phyloP scores from a whole-genome alignment of 306 rosid genomes.

The Lupinus albus region DNA sequence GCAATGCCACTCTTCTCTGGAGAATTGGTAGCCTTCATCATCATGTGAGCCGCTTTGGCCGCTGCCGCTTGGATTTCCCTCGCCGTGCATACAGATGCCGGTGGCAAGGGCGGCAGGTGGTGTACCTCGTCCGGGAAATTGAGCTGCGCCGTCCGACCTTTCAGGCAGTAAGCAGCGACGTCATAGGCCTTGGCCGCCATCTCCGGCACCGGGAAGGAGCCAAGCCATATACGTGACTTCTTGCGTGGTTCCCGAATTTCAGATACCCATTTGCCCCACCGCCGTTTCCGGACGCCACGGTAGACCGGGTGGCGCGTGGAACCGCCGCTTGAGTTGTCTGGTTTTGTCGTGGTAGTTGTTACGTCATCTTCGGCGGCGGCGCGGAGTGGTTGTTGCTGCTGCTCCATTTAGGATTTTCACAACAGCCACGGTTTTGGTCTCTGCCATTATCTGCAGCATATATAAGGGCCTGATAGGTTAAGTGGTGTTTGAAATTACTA shows the following conservation, averaged over 20 bases:
- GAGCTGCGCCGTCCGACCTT: slow-evolving; percentile 80
- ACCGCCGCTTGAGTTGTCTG: not conserved
- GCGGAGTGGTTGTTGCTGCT: slow-evolving; percentile 41
- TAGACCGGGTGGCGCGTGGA: slow-evolving; percentile 73
- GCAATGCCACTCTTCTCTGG: slow-evolving; percentile 33
- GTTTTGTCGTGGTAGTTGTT: slow-evolving; percentile 5
- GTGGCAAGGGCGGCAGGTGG: slow-evolving; percentile 59
- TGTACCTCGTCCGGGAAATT: slow-evolving; percentile 81
- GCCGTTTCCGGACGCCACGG: slow-evolving; percentile 77
- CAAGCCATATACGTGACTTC: slow-evolving; percentile 85
- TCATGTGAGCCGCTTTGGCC: slow-evolving; percentile 65
- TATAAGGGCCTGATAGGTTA: slow-evolving; percentile 28
- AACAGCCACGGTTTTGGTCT: slow-evolving; percentile 13
- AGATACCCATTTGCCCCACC: slow-evolving; percentile 96
- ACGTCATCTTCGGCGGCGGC: slow-evolving; percentile 42
- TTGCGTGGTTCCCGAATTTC: slow-evolving; percentile 83
- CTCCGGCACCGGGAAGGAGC: slow-evolving; percentile 83
- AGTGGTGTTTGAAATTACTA: not conserved
- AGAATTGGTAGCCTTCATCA: slow-evolving; percentile 19
- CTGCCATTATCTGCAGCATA: not conserved
- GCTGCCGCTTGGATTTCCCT: slow-evolving; percentile 84
- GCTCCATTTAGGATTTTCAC: slow-evolving; percentile 46
- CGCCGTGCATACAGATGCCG: slow-evolving; percentile 49
- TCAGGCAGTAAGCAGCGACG: slow-evolving; percentile 78
- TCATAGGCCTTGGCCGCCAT: slow-evolving; percentile 94